A percentile compares a stretch with the other conserved stretches of the same genome.
Evolutionary conservation across 129 eudicot species (phyloP).

Genomic region (Escallonia rubra): DNA sequence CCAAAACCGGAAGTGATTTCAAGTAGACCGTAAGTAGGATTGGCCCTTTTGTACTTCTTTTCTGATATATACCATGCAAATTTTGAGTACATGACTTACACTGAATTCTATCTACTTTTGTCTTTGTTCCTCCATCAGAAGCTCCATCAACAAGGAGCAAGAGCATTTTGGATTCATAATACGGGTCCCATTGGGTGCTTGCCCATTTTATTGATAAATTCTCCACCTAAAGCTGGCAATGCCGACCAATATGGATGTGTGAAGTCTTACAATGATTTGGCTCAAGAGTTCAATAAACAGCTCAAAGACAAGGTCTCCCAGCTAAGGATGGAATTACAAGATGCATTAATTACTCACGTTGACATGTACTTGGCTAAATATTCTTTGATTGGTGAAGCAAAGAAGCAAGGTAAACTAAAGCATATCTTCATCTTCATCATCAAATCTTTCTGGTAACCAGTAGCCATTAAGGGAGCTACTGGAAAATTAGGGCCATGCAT

Average conservation of each 20-base stretch:
- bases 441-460: too few relatives aligned
- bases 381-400: constrained; percentile 41
- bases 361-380: constrained; percentile 52
- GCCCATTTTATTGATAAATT: constrained; percentile 20
- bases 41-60: too few relatives aligned
- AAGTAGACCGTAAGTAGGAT: too few relatives aligned
- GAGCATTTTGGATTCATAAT: constrained; percentile 55
- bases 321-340: constrained; percentile 33
- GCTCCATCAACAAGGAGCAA: constrained; percentile 47
- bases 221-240: constrained; percentile 31
- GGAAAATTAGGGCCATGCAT: neutral
- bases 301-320: constrained; percentile 40
- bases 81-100: too few relatives aligned
- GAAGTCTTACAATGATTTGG: constrained; percentile 41
- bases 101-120: too few relatives aligned
- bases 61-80: too few relatives aligned
- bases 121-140: constrained; percentile 19
- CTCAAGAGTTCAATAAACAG: constrained; percentile 49
- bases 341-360: constrained; percentile 36
- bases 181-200: constrained; percentile 64
- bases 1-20: too few relatives aligned
- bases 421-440: neutral
- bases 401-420: constrained; percentile 31
- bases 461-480: too few relatives aligned
- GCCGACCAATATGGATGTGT: constrained; percentile 44